Percentiles rank a stretch among this genome's conserved stretches.
Evolutionary conservation across 192 early-diverging fungal genomes (phyloP).

Genomic region (Lobosporangium transversale): DNA sequence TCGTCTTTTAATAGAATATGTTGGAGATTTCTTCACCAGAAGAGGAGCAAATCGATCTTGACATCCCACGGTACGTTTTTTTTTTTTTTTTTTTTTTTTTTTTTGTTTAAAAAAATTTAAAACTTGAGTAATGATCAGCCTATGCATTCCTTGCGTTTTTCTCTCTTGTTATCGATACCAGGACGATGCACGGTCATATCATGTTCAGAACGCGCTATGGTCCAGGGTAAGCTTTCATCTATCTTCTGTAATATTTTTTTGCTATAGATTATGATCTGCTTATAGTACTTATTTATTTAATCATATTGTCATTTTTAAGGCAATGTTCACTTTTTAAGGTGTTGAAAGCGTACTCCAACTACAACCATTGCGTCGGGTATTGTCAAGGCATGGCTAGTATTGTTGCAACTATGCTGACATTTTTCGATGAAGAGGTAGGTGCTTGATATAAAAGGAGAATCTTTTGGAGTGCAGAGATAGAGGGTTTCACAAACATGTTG

Average conservation of each 20-base stretch:
- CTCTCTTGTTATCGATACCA: too few species aligned
- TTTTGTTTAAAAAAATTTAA: too few species aligned
- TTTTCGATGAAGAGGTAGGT: conserved; percentile 68
- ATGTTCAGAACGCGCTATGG: conserved; percentile 70
- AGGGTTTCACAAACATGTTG: too few species aligned
- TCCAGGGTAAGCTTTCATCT: conserved; percentile 54
- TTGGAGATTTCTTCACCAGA: conserved; percentile 51
- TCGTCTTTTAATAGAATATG: conserved; percentile 19
- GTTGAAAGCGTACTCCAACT: conserved; percentile 78
- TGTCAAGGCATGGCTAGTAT: conserved; percentile 91
- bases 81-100: too few species aligned
- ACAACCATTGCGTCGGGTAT: conserved; percentile 83
- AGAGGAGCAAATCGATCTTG: conserved; percentile 69
- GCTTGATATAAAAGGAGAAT: neutral
- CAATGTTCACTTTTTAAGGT: conserved; percentile 85
- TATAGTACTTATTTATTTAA: neutral
- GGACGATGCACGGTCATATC: conserved; percentile 65
- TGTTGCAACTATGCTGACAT: conserved; percentile 78
- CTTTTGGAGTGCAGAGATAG: neutral
- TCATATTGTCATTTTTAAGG: conserved; percentile 32
- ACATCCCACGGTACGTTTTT: conserved; percentile 58
- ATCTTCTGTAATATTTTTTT: neutral
- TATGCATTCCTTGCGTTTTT: too few species aligned
- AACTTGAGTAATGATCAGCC: too few species aligned
- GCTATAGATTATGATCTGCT: too few species aligned